These are phyloP conservation scores for Globisporangium sylvaticum DNA, from an alignment of 352 stramenopile genomes.

Conservation along the genomic window DNA sequence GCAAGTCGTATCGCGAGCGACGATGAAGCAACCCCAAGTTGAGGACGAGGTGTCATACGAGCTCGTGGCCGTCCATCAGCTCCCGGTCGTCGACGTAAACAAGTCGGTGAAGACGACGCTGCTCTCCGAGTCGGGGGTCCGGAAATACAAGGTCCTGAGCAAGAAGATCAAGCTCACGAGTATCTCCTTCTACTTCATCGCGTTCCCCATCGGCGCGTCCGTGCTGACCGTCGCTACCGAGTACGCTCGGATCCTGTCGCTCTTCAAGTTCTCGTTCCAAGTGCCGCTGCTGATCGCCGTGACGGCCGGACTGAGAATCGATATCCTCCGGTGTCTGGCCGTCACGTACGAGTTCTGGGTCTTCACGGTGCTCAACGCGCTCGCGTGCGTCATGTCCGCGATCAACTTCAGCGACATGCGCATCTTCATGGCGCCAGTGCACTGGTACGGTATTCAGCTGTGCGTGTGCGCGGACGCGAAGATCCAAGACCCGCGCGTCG, in stretches of 20 bases:
- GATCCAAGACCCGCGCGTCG: background rate
- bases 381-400: conserved; percentile 15
- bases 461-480: conserved; percentile 9
- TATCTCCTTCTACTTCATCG: conserved; percentile 1
- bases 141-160: background rate
- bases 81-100: background rate
- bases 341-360: conserved; percentile 41
- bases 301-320: background rate
- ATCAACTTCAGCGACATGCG: conserved; percentile 18
- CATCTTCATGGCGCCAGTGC: conserved; percentile 12
- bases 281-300: background rate
- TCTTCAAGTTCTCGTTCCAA: conserved; percentile 4
- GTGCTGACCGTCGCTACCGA: background rate
- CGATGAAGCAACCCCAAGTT: background rate
- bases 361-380: conserved; percentile 21
- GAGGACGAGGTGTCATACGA: background rate
- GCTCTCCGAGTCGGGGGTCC: background rate
- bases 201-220: conserved; percentile 4
- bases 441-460: conserved; percentile 11
- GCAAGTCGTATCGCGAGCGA: background rate
- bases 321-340: conserved; percentile 2
- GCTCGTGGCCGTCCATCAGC: background rate
- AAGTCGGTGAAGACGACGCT: conserved; percentile 6
- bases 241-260: conserved; percentile 1
- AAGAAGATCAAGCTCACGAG: conserved; percentile 1